phyloP scores from a whole-genome alignment of 768 basidiomycete species.

The Tulasnella sp. region DNA sequence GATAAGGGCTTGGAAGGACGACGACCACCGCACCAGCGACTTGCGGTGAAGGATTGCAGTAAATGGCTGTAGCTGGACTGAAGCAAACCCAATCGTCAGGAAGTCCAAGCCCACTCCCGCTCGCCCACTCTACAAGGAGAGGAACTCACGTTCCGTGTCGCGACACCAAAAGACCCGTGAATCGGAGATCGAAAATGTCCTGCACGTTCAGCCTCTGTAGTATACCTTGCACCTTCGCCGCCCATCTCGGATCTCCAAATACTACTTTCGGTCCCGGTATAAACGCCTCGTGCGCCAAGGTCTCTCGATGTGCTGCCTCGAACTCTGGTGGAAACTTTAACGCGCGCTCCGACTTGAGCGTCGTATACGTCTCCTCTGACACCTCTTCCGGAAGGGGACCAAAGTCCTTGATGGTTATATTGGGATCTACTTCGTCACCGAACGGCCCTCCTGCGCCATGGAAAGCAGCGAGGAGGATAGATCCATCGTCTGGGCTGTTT shows the following conservation, averaged over 20 bases:
- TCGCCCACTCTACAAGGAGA: neutral
- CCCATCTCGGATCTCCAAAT: neutral
- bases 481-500: neutral
- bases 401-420: neutral
- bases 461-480: neutral
- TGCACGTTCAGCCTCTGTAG: neutral
- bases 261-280: neutral
- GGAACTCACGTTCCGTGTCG: neutral
- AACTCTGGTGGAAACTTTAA: neutral
- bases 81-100: neutral
- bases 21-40: neutral
- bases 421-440: neutral
- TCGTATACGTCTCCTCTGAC: neutral
- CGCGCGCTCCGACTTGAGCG: neutral
- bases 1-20: neutral
- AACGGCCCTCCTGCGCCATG: neutral
- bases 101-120: neutral
- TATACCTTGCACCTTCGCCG: neutral
- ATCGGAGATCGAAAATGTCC: neutral
- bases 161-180: neutral
- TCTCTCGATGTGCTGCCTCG: neutral
- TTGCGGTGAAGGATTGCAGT: neutral
- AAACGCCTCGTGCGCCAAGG: neutral
- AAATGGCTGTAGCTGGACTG: neutral
- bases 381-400: neutral